These are phyloP conservation scores for Clarireedia monteithiana DNA, from an alignment of 2,329 filamentous ascomycete species.

Conservation along the genomic window DNA sequence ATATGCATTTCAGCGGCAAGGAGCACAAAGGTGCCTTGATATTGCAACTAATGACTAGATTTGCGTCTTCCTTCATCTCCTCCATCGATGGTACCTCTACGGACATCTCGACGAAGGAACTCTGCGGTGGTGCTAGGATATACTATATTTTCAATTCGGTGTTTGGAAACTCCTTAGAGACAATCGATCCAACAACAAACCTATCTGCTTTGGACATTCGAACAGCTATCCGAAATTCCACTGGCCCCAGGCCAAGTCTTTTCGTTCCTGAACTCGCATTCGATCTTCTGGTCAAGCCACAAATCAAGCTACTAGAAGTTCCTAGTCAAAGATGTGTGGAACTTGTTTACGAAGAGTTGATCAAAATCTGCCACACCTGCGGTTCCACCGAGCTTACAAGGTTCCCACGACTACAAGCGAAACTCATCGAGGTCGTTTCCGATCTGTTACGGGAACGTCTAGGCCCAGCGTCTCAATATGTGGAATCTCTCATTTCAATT, in stretches of 20 bases:
- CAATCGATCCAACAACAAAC: slow-evolving; percentile 93
- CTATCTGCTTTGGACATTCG: slow-evolving; percentile 91
- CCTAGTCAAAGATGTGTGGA: slow-evolving; percentile 96
- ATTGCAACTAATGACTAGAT: slow-evolving; percentile 94
- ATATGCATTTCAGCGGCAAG: slow-evolving; percentile 95
- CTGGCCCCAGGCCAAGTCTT: slow-evolving; percentile 85
- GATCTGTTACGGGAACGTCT: slow-evolving; percentile 88
- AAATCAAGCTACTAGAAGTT: slow-evolving; percentile 93
- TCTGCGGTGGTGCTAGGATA: slow-evolving; percentile 29
- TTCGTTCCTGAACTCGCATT: slow-evolving; percentile 98
- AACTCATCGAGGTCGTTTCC: slow-evolving; percentile 96
- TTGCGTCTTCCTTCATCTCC: slow-evolving; percentile 94
- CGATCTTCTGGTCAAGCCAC: slow-evolving; percentile 93
- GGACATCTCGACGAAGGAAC: slow-evolving; percentile 90
- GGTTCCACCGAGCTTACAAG: slow-evolving; percentile 88
- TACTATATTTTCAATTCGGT: slow-evolving; percentile 31
- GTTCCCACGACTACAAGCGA: slow-evolving; percentile 88
- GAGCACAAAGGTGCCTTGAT: slow-evolving; percentile 94
- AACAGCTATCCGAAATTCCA: slow-evolving; percentile 96
- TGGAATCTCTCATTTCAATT: slow-evolving; percentile 94
- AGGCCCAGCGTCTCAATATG: slow-evolving; percentile 81
- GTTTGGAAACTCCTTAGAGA: slow-evolving; percentile 91
- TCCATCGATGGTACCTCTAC: slow-evolving; percentile 98
- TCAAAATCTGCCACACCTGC: slow-evolving; percentile 99
- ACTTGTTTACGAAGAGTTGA: slow-evolving; percentile 95